These are phyloP conservation scores for Cucurbita argyrosperma DNA, from an alignment of 306 rosid genomes.

Conservation along the genomic window DNA sequence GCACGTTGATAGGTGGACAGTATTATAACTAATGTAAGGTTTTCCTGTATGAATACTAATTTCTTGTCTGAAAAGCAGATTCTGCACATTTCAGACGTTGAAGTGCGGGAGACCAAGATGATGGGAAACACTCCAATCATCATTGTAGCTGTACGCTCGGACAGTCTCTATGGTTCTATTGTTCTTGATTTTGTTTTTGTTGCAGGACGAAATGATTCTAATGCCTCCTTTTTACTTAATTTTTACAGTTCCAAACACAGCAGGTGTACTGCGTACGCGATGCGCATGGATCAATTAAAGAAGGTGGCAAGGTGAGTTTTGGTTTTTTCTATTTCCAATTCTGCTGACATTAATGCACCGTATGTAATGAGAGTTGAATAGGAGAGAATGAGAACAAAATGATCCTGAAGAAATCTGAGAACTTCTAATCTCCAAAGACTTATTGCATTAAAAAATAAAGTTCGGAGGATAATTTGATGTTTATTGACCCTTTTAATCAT, in stretches of 20 bases:
- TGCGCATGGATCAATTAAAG: conserved; percentile 52
- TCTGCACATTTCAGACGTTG: conserved; percentile 69
- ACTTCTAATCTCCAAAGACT: background rate
- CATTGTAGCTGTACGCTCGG: conserved; percentile 39
- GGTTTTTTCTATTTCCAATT: background rate
- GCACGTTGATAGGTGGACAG: background rate
- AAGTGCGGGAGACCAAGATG: conserved; percentile 73
- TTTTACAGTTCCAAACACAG: conserved; percentile 77
- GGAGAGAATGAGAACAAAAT: background rate
- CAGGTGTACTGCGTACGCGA: conserved; percentile 80
- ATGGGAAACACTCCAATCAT: conserved; percentile 63
- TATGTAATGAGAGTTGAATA: background rate
- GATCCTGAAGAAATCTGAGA: background rate
- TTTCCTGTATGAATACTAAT: background rate
- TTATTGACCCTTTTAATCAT: background rate
- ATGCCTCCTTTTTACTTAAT: conserved; percentile 1
- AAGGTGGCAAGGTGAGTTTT: conserved; percentile 73
- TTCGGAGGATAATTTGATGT: background rate
- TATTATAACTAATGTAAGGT: background rate
- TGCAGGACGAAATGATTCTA: conserved; percentile 9
- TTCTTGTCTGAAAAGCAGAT: conserved; percentile 34
- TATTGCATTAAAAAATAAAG: background rate
- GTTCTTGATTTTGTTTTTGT: background rate
- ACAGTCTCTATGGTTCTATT: background rate
- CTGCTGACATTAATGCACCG: background rate